These are phyloP conservation scores for Solanum habrochaites DNA, from an alignment of 257 asterid species.

Conservation along the genomic window DNA sequence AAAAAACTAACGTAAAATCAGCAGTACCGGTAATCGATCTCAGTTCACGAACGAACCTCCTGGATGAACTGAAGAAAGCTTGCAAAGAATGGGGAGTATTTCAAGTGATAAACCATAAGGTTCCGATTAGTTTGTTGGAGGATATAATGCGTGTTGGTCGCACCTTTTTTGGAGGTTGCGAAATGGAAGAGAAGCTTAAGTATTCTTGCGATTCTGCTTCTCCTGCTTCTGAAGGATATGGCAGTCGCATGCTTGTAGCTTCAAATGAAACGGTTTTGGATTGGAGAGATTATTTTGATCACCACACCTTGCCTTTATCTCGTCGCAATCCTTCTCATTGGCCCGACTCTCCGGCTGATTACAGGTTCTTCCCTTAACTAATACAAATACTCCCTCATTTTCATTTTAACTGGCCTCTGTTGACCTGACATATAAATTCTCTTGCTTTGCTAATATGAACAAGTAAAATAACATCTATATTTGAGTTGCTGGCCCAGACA, in stretches of 20 bases:
- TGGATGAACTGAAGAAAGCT: conserved; percentile 29
- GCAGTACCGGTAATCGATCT: conserved; percentile 43
- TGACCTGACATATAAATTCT: neutral
- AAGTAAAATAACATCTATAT: too few species aligned
- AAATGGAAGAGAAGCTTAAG: conserved; percentile 46
- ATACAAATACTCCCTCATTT: neutral
- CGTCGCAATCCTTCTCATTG: conserved; percentile 60
- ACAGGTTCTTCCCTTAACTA: conserved; percentile 35
- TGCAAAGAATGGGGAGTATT: conserved; percentile 90
- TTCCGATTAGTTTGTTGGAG: conserved; percentile 37
- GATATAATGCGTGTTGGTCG: conserved; percentile 43
- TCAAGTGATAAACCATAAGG: conserved; percentile 65
- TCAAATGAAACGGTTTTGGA: conserved; percentile 68
- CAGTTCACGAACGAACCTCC: conserved; percentile 6
- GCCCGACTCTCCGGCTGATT: conserved; percentile 60
- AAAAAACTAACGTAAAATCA: neutral
- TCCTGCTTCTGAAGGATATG: conserved; percentile 92
- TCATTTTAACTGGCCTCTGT: neutral
- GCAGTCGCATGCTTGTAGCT: conserved; percentile 72
- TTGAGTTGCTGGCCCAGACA: neutral
- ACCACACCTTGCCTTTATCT: conserved; percentile 67
- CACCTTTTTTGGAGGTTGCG: conserved; percentile 51
- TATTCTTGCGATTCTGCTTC: conserved; percentile 52
- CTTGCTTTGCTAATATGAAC: neutral
- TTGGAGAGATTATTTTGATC: conserved; percentile 94